Evolutionary conservation across 2,329 filamentous ascomycete species (phyloP), one percentile per base, ranked within the genome.

Genomic region (Aspergillus viridinutans): DNA sequence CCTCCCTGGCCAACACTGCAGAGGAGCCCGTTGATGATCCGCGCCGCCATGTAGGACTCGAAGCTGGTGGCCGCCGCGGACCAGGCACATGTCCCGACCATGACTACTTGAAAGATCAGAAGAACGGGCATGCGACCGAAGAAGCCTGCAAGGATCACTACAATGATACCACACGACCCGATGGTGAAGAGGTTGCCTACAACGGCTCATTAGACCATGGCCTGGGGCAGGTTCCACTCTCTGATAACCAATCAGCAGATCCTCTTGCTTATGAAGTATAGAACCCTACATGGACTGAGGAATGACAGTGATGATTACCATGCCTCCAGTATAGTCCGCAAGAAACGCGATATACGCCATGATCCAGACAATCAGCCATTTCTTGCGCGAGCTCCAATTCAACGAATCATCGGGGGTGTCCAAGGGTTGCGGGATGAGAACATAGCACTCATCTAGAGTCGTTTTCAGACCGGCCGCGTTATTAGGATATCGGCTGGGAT

Each of bases 341-440:
- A 81, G 67, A 51, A 81, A 78, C 1, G 80, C 77, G 1, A 74
- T 73, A 20, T 76, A 68, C 12, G 78, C 74, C 3, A 83, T 69
- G n/a, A 81, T 73, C n/a, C 77, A 69, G 1, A 84, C 69, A 29
- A 81, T 76, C 17, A 76, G 43, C 56, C 80, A 76, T 64, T 85
- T 85, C 71, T 77, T 79, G 52, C 65, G 56, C 54, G 73, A 71
- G 28, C 68, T 72, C 82, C 82, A 85, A 64, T 84, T 84, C 43
- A 84, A 67, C 0, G 82, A 81, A 59, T 84, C 82, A 45, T 79
- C 70, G 1, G 78, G 75, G 52, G 82, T 77, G 40, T 76, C 76
- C 54, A 76, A 80, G 0, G 81, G 82, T 65, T 84, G 81, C 2
- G 82, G 82, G 23, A 83, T 81, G 50, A 84, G 73, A 17, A 82